phyloP scores from a whole-genome alignment of 176 grass and related monocot genomes.

The Juncus effusus region DNA sequence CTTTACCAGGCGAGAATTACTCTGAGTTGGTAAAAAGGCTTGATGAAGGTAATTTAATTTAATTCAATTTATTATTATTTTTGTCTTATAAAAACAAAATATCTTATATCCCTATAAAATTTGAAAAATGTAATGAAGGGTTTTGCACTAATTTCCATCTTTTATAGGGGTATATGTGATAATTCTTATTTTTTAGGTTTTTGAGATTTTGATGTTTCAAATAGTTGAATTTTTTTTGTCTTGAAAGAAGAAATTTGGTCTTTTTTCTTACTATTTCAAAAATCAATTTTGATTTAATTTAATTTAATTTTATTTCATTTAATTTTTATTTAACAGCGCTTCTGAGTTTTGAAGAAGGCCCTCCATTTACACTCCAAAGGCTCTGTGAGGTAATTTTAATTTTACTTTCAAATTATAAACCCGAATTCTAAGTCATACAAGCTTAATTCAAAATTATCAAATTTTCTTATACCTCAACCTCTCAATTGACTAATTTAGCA shows the following conservation, averaged over 20 bases:
- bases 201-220: too few species aligned
- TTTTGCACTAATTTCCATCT: too few species aligned
- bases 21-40: constrained; percentile 58
- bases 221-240: too few species aligned
- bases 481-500: constrained; percentile 19
- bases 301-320: not conserved
- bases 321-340: constrained; percentile 47
- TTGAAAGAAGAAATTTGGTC: too few species aligned
- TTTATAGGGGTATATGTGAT: too few species aligned
- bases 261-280: too few species aligned
- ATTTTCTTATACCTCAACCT: constrained; percentile 4
- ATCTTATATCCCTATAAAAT: too few species aligned
- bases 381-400: constrained; percentile 70
- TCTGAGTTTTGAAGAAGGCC: constrained; percentile 77
- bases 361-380: constrained; percentile 96
- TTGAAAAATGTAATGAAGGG: too few species aligned
- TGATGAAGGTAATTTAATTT: constrained; percentile 62
- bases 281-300: too few species aligned
- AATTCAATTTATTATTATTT: constrained; percentile 25
- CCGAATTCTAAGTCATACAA: not conserved
- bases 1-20: constrained; percentile 52
- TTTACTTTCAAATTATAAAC: constrained; percentile 15
- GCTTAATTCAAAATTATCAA: not conserved
- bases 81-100: not conserved
- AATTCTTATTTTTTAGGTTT: too few species aligned